Conservation (phyloP, 306 rosid genomes). For the Trifolium subterraneum region DNA sequence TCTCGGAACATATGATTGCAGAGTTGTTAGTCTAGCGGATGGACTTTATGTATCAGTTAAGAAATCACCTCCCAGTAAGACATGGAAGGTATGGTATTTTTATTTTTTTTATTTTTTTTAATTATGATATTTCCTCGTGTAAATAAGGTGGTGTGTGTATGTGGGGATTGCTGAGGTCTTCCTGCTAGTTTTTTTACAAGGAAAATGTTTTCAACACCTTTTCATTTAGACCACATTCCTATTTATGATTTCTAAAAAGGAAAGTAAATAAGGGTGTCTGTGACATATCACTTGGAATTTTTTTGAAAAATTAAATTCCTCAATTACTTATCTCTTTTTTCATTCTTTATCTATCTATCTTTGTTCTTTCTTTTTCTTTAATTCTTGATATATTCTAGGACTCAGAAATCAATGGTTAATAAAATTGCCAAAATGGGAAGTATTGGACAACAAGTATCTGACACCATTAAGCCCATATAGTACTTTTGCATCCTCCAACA, state of each 20-base stretch:
- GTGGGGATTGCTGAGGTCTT: neutral
- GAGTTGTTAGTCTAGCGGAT: constrained; percentile 83
- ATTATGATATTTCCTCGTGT: constrained; percentile 29
- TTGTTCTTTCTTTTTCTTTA: constrained; percentile 3
- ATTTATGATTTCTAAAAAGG: neutral
- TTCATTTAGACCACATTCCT: neutral
- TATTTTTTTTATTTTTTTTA: constrained; percentile 32
- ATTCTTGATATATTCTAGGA: neutral
- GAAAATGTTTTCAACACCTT: constrained; percentile 26
- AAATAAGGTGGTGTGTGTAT: constrained; percentile 15
- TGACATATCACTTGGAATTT: neutral
- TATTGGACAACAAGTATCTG: constrained; percentile 8
- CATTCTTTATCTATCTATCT: constrained; percentile 3
- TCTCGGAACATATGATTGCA: constrained; percentile 52
- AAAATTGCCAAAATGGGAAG: constrained; percentile 21
- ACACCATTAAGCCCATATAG: constrained; percentile 20
- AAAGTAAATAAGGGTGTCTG: neutral
- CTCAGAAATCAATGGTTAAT: constrained; percentile 9
- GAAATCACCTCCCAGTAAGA: constrained; percentile 82
- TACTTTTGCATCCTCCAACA: constrained; percentile 24
- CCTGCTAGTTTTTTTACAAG: constrained; percentile 1
- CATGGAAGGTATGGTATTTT: constrained; percentile 72
- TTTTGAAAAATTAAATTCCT: neutral
- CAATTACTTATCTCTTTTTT: constrained; percentile 3
- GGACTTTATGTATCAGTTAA: constrained; percentile 82